phyloP scores from a whole-genome alignment of 805 yeast genomes.

The Debaryomyces hansenii region DNA sequence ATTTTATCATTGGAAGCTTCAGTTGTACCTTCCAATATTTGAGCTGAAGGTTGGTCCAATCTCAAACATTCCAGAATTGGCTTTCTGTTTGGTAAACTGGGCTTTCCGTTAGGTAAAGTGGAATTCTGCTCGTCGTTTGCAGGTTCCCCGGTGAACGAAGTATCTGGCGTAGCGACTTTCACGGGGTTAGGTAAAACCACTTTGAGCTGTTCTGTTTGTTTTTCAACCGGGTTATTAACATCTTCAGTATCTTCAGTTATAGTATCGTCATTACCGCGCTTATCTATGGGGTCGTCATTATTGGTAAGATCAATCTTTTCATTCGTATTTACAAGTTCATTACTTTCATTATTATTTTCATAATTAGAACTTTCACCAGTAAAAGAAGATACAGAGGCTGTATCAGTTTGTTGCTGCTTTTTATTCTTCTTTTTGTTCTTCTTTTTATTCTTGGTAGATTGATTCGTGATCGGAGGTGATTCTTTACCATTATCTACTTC shows the following conservation, averaged over 20 bases:
- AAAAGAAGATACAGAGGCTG: not conserved
- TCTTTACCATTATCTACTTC: slow-evolving; percentile 2
- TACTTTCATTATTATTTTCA: not conserved
- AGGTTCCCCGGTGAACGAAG: not conserved
- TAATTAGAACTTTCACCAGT: not conserved
- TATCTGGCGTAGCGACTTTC: not conserved
- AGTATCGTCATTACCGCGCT: not conserved
- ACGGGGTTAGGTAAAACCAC: not conserved
- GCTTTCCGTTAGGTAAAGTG: slow-evolving; percentile 8
- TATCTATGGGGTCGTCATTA: not conserved
- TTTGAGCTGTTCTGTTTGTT: slow-evolving; percentile 2
- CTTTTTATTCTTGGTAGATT: slow-evolving; percentile 10
- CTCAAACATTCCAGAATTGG: slow-evolving; percentile 21
- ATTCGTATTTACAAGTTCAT: not conserved
- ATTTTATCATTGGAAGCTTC: slow-evolving; percentile 9
- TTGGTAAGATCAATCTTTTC: not conserved
- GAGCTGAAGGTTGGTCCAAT: slow-evolving; percentile 20
- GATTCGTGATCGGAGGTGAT: not conserved
- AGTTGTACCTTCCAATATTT: slow-evolving; percentile 6
- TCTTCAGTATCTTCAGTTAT: not conserved
- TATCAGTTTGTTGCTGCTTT: slow-evolving; percentile 4
- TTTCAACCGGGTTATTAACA: not conserved
- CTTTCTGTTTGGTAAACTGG: slow-evolving; percentile 36
- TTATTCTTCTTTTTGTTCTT: slow-evolving; percentile 6
- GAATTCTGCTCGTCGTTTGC: not conserved